Evolutionary conservation across 2,329 filamentous ascomycete species (phyloP).

Genomic region (Calonectria hongkongensis): DNA sequence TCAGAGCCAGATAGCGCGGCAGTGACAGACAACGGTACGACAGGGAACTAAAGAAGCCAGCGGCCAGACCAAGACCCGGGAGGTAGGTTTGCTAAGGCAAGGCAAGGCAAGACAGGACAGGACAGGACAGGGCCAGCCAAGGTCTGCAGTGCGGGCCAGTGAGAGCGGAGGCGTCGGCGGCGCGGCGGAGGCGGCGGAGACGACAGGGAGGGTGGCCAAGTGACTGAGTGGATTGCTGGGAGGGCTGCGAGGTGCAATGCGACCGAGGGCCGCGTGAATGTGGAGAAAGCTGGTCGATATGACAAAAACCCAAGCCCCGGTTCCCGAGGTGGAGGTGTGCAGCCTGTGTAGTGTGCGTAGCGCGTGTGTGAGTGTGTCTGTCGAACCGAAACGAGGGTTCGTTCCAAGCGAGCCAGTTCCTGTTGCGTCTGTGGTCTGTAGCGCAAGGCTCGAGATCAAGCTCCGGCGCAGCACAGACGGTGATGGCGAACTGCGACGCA

Average conservation of each 20-base stretch:
- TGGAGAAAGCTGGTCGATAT: conserved; percentile 50
- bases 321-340: conserved; percentile 33
- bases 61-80: conserved; percentile 23
- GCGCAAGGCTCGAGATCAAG: conserved; percentile 31
- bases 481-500: conserved; percentile 20
- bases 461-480: conserved; percentile 34
- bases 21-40: conserved; percentile 39
- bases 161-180: conserved; percentile 48
- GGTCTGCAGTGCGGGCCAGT: conserved; percentile 26
- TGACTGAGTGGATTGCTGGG: conserved; percentile 34
- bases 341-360: conserved; percentile 25
- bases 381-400: conserved; percentile 43
- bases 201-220: conserved; percentile 31
- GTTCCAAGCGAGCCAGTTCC: conserved; percentile 45
- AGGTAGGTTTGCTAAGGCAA: conserved; percentile 38
- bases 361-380: conserved; percentile 24
- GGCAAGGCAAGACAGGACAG: conserved; percentile 40
- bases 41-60: conserved; percentile 27
- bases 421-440: conserved; percentile 33
- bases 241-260: conserved; percentile 50
- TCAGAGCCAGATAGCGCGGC: conserved; percentile 26
- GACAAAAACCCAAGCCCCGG: conserved; percentile 37
- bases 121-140: conserved; percentile 34
- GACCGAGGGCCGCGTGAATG: conserved; percentile 52
- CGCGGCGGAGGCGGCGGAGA: conserved; percentile 47